These are phyloP conservation scores for Fraxinus quadrangulata DNA, from an alignment of 257 asterid species.

Conservation along the genomic window DNA sequence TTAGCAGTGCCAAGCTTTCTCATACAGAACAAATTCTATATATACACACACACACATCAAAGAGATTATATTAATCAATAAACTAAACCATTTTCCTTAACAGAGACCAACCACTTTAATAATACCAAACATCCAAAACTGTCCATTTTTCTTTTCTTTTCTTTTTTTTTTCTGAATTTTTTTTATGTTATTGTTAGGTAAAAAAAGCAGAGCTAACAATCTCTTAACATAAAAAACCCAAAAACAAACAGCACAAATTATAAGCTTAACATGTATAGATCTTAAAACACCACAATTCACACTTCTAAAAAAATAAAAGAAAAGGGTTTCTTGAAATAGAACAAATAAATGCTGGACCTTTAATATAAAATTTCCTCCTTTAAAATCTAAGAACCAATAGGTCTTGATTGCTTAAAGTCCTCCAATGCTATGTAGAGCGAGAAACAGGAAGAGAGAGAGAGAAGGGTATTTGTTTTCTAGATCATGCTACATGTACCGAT, in stretches of 20 bases:
- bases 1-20: constrained; percentile 18
- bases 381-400: constrained; percentile 26
- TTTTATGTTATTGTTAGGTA: constrained; percentile 37
- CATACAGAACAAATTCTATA: constrained; percentile 33
- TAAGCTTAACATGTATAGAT: constrained; percentile 39
- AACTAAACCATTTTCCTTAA: constrained; percentile 19
- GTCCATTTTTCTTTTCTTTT: not conserved
- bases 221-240: constrained; percentile 30
- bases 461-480: constrained; percentile 25
- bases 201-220: constrained; percentile 31
- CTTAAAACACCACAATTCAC: constrained; percentile 35
- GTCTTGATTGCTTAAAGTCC: constrained; percentile 35
- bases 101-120: constrained; percentile 23
- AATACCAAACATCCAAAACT: constrained; percentile 28
- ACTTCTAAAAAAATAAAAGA: constrained; percentile 2
- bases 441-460: constrained; percentile 12
- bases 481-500: not conserved
- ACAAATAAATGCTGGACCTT: constrained; percentile 46
- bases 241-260: constrained; percentile 2
- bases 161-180: no score
- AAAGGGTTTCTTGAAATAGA: not conserved
- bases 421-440: constrained; percentile 29
- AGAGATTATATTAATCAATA: constrained; percentile 20
- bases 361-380: constrained; percentile 21
- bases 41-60: constrained; percentile 18